Conservation (phyloP, 2,329 filamentous ascomycete species). For the Colletotrichum truncatum region DNA sequence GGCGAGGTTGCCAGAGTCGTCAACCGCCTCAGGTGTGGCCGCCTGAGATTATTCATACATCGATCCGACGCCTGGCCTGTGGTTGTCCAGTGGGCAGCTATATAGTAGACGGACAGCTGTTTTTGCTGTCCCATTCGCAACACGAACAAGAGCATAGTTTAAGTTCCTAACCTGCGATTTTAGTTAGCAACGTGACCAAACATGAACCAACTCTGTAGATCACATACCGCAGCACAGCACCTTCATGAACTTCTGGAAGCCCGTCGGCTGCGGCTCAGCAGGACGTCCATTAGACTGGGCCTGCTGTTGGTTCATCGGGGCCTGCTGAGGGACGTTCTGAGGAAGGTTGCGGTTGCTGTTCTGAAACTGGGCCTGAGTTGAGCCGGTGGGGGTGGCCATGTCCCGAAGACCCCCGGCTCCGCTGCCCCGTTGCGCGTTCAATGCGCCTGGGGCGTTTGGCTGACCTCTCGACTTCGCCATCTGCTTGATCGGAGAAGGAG, state of each 20-base stretch:
- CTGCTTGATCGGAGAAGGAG: conserved; percentile 85
- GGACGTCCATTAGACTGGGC: conserved; percentile 64
- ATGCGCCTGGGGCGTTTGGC: conserved; percentile 80
- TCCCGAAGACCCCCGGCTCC: conserved; percentile 78
- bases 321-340: conserved; percentile 69
- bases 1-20: neutral
- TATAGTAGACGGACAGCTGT: conserved; percentile 18
- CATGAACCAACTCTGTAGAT: neutral
- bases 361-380: conserved; percentile 95
- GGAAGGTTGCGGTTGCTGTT: conserved; percentile 91
- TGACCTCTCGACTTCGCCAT: conserved; percentile 78
- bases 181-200: neutral
- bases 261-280: conserved; percentile 78
- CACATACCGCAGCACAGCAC: conserved; percentile 82
- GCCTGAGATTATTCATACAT: conserved; percentile 18
- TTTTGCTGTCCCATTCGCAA: conserved; percentile 20
- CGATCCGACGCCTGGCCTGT: conserved; percentile 22
- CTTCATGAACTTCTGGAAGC: conserved; percentile 94
- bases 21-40: conserved; percentile 21
- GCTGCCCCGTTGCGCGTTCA: conserved; percentile 80
- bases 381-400: conserved; percentile 84
- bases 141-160: conserved; percentile 19
- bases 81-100: conserved; percentile 23
- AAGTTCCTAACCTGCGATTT: conserved; percentile 17
- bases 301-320: conserved; percentile 62